phyloP scores from a whole-genome alignment of 139 green algal genomes.

The Nannochloris sp. region DNA sequence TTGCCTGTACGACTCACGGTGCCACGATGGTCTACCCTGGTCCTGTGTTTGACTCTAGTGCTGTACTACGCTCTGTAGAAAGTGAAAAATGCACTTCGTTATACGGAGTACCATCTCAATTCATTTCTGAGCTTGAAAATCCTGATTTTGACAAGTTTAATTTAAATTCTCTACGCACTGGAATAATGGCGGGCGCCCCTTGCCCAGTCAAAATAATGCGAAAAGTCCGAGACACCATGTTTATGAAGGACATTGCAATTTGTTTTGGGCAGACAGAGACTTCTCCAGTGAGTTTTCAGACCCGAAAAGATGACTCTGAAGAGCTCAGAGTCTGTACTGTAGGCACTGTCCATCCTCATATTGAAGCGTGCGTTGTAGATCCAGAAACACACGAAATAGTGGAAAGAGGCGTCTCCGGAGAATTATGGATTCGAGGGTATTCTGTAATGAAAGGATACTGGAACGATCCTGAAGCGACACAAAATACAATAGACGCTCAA shows the following conservation, averaged over 20 bases:
- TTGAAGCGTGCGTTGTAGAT: constrained; percentile 10
- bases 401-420: neutral
- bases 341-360: constrained; percentile 17
- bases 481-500: neutral
- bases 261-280: constrained; percentile 28
- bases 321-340: constrained; percentile 20
- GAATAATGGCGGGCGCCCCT: constrained; percentile 28
- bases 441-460: constrained; percentile 20
- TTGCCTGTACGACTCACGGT: neutral
- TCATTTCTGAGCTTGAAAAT: constrained; percentile 14
- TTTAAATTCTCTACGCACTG: constrained; percentile 16
- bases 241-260: constrained; percentile 17
- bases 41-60: constrained; percentile 9
- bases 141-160: constrained; percentile 1
- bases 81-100: constrained; percentile 16
- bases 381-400: neutral
- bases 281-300: constrained; percentile 26
- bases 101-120: constrained; percentile 22
- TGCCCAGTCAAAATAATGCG: constrained; percentile 23
- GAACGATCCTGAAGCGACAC: constrained; percentile 1
- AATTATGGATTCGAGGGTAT: constrained; percentile 16
- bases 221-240: neutral
- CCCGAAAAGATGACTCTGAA: constrained; percentile 3
- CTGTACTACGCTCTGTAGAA: constrained; percentile 13
- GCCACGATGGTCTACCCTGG: constrained; percentile 13